These are phyloP conservation scores for Suhomyces ambrosiae DNA, from an alignment of 1,139 yeast species.

Conservation along the genomic window DNA sequence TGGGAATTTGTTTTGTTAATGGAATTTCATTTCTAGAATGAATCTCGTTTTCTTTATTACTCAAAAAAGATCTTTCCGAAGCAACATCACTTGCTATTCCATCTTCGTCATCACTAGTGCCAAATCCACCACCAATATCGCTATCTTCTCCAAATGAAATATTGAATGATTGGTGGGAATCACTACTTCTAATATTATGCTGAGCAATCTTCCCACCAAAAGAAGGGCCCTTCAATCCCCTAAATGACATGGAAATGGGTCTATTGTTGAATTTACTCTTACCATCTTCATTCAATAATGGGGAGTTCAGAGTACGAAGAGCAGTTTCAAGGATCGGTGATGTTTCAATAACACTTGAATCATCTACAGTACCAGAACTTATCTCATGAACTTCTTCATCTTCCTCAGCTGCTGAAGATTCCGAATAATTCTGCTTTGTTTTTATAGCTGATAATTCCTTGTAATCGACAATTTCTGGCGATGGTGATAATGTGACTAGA, in stretches of 20 bases:
- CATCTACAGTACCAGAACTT: conserved; percentile 1
- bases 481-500: conserved; percentile 4
- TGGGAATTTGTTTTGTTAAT: conserved; percentile 1
- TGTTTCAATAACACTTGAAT: conserved; percentile 14
- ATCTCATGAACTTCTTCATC: conserved; percentile 3
- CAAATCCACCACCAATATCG: conserved; percentile 19
- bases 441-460: too few relatives aligned
- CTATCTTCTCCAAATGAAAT: conserved; percentile 37
- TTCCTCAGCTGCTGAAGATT: conserved; percentile 17
- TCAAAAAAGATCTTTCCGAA: conserved; percentile 7
- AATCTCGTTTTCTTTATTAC: conserved; percentile 12
- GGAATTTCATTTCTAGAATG: background rate
- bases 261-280: conserved; percentile 30
- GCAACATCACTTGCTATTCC: conserved; percentile 11
- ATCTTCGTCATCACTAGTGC: conserved; percentile 24
- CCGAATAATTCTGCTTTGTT: too few relatives aligned
- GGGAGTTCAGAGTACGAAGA: conserved; percentile 14
- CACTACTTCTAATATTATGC: conserved; percentile 35
- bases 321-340: conserved; percentile 31
- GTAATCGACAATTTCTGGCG: conserved; percentile 7
- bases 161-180: conserved; percentile 49
- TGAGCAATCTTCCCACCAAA: conserved; percentile 41
- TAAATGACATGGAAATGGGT: conserved; percentile 69
- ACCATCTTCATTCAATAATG: conserved; percentile 15
- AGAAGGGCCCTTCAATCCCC: conserved; percentile 62